Base-by-base conservation (phyloP, 164 flowering plant species). In the Stephania yunnanensis region DNA sequence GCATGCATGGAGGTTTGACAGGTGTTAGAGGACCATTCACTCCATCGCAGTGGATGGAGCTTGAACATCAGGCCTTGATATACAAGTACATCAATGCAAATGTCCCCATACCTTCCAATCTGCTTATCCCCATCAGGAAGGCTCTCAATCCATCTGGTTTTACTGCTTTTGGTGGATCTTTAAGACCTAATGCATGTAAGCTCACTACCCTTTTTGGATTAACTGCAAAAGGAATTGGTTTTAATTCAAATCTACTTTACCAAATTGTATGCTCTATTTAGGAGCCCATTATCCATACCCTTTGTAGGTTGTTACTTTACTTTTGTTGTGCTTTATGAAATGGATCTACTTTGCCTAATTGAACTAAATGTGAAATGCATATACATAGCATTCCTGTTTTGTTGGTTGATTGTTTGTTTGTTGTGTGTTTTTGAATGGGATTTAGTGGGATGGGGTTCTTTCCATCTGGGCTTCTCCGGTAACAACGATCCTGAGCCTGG, bases 401-500 rank as follows among this genome's bases (percentile, higher is more conserved):
- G 46, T 46, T 30, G 63, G 7, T 55, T 45, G 19, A n/a, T 8
- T 77, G 44, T 68, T 20, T 36, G 42, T 55, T 22, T 20, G 19
- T 46, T 75, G 68, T 70, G 1, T 71, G 42, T 80, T 70, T 50
- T 15, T 36, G 42, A 4, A 36, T 36, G 42, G 42, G 15, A 20
- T 17, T 22, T 72, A 93, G 94, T 86, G 83, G 94, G 96, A 80
- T 95, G 99, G 97, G 95, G 98, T 6, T 68, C 90, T 79, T 89
- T 89, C 85, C 97, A 95, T 85, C 85, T 90, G 70, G 96, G 98
- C 20, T 91, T 83, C 83, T 85, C 97, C 3, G 83, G 86, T 79
- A 93, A 80, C 86, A 84, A 84, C 1, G 99, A 95, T 84, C 95
- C 98, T 1, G 99, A 95, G 80, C 98, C 98, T 1, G 99, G 97